phyloP scores from a whole-genome alignment of 805 yeast species.

The Candida palmyrensis region DNA sequence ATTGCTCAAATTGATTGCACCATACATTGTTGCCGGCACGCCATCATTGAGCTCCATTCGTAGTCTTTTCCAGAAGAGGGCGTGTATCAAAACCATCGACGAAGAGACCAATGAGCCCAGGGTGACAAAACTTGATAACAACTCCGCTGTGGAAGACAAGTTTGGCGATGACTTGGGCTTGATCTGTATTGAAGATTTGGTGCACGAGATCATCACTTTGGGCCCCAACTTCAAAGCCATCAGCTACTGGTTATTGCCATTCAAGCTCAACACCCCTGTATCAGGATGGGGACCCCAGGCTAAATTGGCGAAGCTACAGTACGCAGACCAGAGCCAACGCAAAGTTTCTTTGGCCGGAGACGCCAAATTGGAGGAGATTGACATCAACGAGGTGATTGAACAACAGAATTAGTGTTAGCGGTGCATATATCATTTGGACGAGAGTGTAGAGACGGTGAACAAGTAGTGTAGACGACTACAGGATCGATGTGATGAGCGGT shows the following conservation, averaged over 20 bases:
- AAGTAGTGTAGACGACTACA: neutral
- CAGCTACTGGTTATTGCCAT: slow-evolving; percentile 62
- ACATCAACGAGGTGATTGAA: slow-evolving; percentile 63
- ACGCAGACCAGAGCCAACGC: slow-evolving; percentile 46
- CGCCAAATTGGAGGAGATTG: slow-evolving; percentile 64
- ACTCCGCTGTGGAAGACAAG: slow-evolving; percentile 67
- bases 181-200: slow-evolving; percentile 76
- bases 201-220: slow-evolving; percentile 61
- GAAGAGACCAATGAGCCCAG: slow-evolving; percentile 24
- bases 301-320: slow-evolving; percentile 58
- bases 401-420: slow-evolving; percentile 58
- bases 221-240: slow-evolving; percentile 62
- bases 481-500: neutral
- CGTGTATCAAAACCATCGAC: slow-evolving; percentile 42
- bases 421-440: neutral
- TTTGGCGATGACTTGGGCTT: slow-evolving; percentile 56
- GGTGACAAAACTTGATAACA: slow-evolving; percentile 59
- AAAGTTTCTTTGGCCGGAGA: slow-evolving; percentile 55
- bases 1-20: slow-evolving; percentile 61
- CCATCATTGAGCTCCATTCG: slow-evolving; percentile 74
- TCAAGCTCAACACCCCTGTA: slow-evolving; percentile 63
- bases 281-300: slow-evolving; percentile 72
- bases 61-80: slow-evolving; percentile 72
- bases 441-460: neutral
- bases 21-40: slow-evolving; percentile 67